Conservation (phyloP, 768 basidiomycete genomes). For the Solioccasus polychromus region DNA sequence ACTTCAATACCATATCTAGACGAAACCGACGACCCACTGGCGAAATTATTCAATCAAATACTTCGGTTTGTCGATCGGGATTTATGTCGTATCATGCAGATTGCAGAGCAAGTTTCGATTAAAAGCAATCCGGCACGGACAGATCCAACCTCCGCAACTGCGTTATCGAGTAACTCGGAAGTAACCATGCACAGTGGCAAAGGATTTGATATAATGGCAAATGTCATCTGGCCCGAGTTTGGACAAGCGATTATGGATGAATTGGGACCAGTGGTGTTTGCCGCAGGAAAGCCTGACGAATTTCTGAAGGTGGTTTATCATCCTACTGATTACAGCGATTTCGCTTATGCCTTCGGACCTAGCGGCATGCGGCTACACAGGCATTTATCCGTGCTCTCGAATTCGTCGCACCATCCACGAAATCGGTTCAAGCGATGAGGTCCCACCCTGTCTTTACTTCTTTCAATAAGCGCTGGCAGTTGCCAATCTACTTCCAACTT, state of each 20-base stretch:
- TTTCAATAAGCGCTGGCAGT: slow-evolving; percentile 90
- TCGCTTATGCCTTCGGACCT: slow-evolving; percentile 2
- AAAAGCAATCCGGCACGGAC: slow-evolving; percentile 39
- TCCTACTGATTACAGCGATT: background rate
- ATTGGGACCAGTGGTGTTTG: slow-evolving; percentile 78
- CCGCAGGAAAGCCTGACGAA: slow-evolving; percentile 88
- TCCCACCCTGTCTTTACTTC: slow-evolving; percentile 62
- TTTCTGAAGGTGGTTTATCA: slow-evolving; percentile 69
- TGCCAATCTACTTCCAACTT: slow-evolving; percentile 95
- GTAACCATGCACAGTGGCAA: slow-evolving; percentile 14
- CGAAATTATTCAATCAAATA: slow-evolving; percentile 76
- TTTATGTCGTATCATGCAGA: slow-evolving; percentile 68
- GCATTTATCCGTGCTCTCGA: slow-evolving; percentile 83
- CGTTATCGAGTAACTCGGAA: slow-evolving; percentile 2
- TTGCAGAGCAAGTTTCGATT: slow-evolving; percentile 64
- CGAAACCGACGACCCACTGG: slow-evolving; percentile 63
- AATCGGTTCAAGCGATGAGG: slow-evolving; percentile 70
- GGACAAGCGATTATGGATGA: slow-evolving; percentile 80
- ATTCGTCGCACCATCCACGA: slow-evolving; percentile 71
- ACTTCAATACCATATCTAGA: slow-evolving; percentile 54
- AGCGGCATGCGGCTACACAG: slow-evolving; percentile 86
- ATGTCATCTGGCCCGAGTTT: slow-evolving; percentile 87
- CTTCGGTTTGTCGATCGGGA: slow-evolving; percentile 80
- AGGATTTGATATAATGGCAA: slow-evolving; percentile 81
- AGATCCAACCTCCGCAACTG: slow-evolving; percentile 6